Base-by-base conservation (phyloP, 768 basidiomycete species). In the Russula griseocarnosa region DNA sequence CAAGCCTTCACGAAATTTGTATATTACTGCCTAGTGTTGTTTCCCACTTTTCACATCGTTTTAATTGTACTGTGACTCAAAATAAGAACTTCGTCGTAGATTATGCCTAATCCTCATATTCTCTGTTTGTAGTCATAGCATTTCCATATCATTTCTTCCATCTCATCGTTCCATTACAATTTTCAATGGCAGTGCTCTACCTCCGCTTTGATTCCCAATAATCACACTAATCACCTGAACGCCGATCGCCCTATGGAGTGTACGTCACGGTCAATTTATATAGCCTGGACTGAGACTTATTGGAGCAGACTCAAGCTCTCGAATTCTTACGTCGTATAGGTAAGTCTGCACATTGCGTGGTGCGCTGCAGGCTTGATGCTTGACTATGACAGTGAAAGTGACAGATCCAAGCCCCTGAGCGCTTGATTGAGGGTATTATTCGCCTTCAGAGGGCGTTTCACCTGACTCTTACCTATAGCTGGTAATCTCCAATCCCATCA, bases 71-170 rank as follows among this genome's bases (percentile, higher is more conserved):
- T 40, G 44, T 63, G 62, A 59, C 57, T 36, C 4, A 46, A 32
- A 44, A 26, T 18, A 44, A 46, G 20, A 47, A 55, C 9, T 34
- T 32, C 16, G 42, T 60, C 53, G 63, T 65, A 55, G 54, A 24
- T 60, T 50, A 49, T 42, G 36, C 47, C 16, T 60, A 38, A 49
- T 34, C 58, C 36, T 47, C 32, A 8, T 24, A 26, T 11, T 30
- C 28, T 24, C 18, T 46, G 50, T 56, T 28, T 63, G 58, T 63
- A 63, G 42, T 63, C 28, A 54, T 64, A 64, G 57, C 44, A 22
- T 26, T 30, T 32, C 26, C 40, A 34, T 36, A 28, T 44, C 13
- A 13, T 56, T 56, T 40, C 28, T 40, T 16, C 22, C 30, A 36
- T 54, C 34, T 54, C 7, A 36, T 24, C 34, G 13, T 54, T 24